Evolutionary conservation across 1,284 basidiomycete genomes (phyloP).

Genomic region (Heterobasidion irregulare): DNA sequence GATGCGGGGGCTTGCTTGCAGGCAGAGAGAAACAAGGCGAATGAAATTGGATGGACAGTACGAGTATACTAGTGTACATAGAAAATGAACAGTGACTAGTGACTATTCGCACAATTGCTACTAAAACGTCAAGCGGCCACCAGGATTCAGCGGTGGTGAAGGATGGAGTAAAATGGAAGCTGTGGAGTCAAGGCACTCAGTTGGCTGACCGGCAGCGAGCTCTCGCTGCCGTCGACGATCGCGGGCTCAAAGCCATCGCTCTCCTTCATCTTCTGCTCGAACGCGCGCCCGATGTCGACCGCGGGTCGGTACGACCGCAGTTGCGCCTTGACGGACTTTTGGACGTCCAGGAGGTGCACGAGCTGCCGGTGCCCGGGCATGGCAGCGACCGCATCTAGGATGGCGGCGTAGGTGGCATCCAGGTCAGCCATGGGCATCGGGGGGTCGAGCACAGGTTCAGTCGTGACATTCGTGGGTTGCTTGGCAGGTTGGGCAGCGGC

Average conservation of each 20-base stretch:
- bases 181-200: neutral
- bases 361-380: slow-evolving; percentile 21
- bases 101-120: no score
- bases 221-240: neutral
- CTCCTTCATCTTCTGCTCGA: neutral
- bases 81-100: no score
- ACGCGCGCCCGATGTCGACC: neutral
- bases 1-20: no score
- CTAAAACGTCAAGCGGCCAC: no score
- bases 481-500: slow-evolving; percentile 14
- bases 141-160: no score
- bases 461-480: slow-evolving; percentile 3
- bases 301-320: slow-evolving; percentile 8
- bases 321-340: slow-evolving; percentile 27
- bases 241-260: neutral
- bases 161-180: no score
- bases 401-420: slow-evolving; percentile 14
- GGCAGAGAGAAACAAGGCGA: no score
- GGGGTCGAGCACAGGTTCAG: slow-evolving; percentile 5
- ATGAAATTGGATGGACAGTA: no score
- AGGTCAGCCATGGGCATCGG: neutral
- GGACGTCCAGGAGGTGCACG: slow-evolving; percentile 37
- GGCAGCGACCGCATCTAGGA: slow-evolving; percentile 16
- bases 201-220: neutral
- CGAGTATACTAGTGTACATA: no score